These are phyloP conservation scores for Verticillium dahliae DNA, from an alignment of 2,329 filamentous ascomycete genomes.

Conservation along the genomic window DNA sequence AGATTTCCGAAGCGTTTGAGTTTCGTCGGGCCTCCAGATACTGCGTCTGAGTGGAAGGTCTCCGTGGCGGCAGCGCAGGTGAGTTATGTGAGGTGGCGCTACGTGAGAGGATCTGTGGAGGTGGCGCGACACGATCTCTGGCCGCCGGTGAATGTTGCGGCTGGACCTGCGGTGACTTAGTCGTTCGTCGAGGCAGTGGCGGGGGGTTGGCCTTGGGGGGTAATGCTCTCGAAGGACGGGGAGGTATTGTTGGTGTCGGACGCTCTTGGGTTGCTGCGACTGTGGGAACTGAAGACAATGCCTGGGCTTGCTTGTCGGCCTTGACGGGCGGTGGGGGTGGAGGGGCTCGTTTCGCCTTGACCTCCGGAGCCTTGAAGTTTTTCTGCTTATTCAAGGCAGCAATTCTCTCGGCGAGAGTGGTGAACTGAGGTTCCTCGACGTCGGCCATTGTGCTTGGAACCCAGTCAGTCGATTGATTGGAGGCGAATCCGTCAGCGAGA, in stretches of 20 bases:
- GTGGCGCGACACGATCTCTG: slow-evolving; percentile 17
- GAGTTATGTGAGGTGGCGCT: slow-evolving; percentile 30
- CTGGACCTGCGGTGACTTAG: slow-evolving; percentile 11
- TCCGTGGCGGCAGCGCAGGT: slow-evolving; percentile 45
- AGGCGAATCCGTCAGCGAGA: too few relatives aligned
- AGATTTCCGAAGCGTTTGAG: slow-evolving; percentile 53
- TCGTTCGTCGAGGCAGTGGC: slow-evolving; percentile 31
- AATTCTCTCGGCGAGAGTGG: slow-evolving; percentile 54
- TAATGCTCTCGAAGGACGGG: slow-evolving; percentile 22
- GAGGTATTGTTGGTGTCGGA: slow-evolving; percentile 28
- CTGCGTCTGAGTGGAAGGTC: slow-evolving; percentile 34
- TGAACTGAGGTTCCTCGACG: slow-evolving; percentile 55
- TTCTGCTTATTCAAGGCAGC: slow-evolving; percentile 57
- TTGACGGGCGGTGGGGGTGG: slow-evolving; percentile 40
- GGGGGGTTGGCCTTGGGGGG: slow-evolving; percentile 24
- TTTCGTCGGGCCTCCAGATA: slow-evolving; percentile 37
- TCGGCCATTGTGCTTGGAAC: slow-evolving; percentile 43
- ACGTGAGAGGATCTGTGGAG: slow-evolving; percentile 29
- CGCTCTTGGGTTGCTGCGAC: slow-evolving; percentile 12
- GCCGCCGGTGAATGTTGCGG: slow-evolving; percentile 16
- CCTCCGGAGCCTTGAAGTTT: slow-evolving; percentile 41
- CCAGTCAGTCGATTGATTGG: too few relatives aligned
- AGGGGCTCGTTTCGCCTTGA: slow-evolving; percentile 28
- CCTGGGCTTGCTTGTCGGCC: slow-evolving; percentile 28
- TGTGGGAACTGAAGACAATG: slow-evolving; percentile 25